A percentile compares a stretch with the other conserved stretches of the same genome.
Evolutionary conservation across 352 stramenopile genomes (phyloP).

Genomic region (Phytophthora tubulina): DNA sequence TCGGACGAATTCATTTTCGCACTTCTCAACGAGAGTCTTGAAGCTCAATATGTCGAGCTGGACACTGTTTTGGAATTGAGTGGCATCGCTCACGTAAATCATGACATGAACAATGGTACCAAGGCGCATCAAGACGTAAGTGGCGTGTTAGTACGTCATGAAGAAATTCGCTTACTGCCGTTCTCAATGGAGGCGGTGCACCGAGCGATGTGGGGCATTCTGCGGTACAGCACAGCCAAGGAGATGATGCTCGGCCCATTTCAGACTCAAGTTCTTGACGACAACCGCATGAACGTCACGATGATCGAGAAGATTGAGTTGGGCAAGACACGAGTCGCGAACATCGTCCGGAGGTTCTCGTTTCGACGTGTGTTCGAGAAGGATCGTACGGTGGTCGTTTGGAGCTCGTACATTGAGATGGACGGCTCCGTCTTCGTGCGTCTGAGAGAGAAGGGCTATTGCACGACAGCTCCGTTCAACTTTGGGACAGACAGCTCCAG

Average conservation of each 20-base stretch:
- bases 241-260: slow-evolving; percentile 42
- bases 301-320: slow-evolving; percentile 44
- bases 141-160: slow-evolving; percentile 32
- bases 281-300: slow-evolving; percentile 45
- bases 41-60: slow-evolving; percentile 33
- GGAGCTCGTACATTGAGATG: slow-evolving; percentile 47
- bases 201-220: slow-evolving; percentile 40
- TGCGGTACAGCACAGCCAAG: slow-evolving; percentile 34
- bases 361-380: slow-evolving; percentile 39
- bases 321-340: slow-evolving; percentile 21
- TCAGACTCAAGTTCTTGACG: slow-evolving; percentile 33
- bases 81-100: slow-evolving; percentile 24
- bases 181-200: slow-evolving; percentile 43
- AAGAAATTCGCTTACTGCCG: slow-evolving; percentile 39
- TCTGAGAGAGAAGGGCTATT: slow-evolving; percentile 50
- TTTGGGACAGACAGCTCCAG: slow-evolving; percentile 3
- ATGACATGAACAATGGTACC: slow-evolving; percentile 41
- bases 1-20: slow-evolving; percentile 38
- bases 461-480: slow-evolving; percentile 14
- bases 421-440: slow-evolving; percentile 48
- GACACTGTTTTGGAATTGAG: slow-evolving; percentile 32
- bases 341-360: slow-evolving; percentile 36
- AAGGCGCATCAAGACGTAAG: slow-evolving; percentile 30
- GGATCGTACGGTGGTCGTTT: slow-evolving; percentile 34
- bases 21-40: slow-evolving; percentile 33